Conservation (phyloP, 768 basidiomycete genomes). For the Pisolithus sp. region DNA sequence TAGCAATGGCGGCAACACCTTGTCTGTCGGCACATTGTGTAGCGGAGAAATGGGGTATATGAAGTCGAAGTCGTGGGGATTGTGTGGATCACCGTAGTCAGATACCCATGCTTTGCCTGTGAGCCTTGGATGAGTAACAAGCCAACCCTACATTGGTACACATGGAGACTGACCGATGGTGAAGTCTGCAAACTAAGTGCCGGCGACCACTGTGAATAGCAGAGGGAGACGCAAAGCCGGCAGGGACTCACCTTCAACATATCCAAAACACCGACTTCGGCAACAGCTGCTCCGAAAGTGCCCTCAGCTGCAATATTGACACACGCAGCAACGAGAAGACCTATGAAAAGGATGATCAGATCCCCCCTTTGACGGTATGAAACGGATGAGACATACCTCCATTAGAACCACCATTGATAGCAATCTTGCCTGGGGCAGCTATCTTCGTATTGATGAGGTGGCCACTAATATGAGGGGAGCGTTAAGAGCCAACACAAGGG, state of each 20-base stretch:
- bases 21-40: conserved; percentile 65
- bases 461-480: conserved; percentile 36
- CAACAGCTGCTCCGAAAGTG: conserved; percentile 69
- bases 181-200: conserved; percentile 58
- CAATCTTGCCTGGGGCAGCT: conserved; percentile 61
- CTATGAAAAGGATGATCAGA: conserved; percentile 26
- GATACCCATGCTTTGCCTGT: conserved; percentile 69
- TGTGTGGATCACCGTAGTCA: conserved; percentile 73
- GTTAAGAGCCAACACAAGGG: background rate
- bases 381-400: conserved; percentile 45
- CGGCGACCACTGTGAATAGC: background rate
- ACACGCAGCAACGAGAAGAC: conserved; percentile 79
- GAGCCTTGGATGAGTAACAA: conserved; percentile 4
- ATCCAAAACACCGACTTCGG: conserved; percentile 80
- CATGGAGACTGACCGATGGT: conserved; percentile 51
- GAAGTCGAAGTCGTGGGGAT: conserved; percentile 78
- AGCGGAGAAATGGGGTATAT: conserved; percentile 75
- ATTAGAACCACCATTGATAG: conserved; percentile 76
- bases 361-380: background rate
- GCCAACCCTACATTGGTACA: background rate
- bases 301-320: conserved; percentile 73
- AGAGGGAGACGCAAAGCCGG: background rate
- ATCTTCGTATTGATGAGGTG: conserved; percentile 70
- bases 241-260: conserved; percentile 55
- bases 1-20: conserved; percentile 59